Base-by-base conservation (phyloP, 306 rosid species). In the Cicer bijugum region DNA sequence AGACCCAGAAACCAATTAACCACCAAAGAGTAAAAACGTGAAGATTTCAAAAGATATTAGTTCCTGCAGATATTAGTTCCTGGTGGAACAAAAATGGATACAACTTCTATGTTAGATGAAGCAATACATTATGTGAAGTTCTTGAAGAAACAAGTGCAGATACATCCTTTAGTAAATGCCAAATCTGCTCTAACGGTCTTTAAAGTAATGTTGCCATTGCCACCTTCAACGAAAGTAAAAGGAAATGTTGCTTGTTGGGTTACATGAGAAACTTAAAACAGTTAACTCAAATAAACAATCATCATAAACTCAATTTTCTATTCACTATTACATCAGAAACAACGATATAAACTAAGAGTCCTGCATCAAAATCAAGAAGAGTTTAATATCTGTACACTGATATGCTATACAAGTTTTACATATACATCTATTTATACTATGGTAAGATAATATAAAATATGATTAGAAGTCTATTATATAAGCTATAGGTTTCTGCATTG, bases 71-170 rank as follows among this genome's bases (percentile, higher is more conserved):
- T n/a, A 78, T 59, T 92, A 20, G 98, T 92, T 1, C 98, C 97
- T 0, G 98, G 98, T 2, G 98, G 98, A 17, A 90, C 97, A 0
- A 92, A 92, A 75, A 92, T 92, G 98, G 98, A 92, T 69, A 92
- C 98, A 0, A 97, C 98, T 72, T 92, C 98, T 0, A 90, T 92
- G 98, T 70, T 92, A 5, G 98, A 92, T 42, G 98, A 92, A 75
- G 98, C 98, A 1, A 85, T 90, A 28, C 98, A 92, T 74, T 92
- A 92, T 59, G 90, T 92, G 7, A 92, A 92, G 91, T 92, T 92
- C 78, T 85, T 92, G 84, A 92, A 92, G 86, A 89, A 88, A 66
- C 98, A 90, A 52, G 93, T 92, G 4, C 96, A 90, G 64, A 19
- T 19, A 19, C 20, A 19, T 19, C 20, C 96, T 80, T 91, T 90